Percentiles rank a stretch among this genome's conserved stretches.
phyloP scores from a whole-genome alignment of 768 basidiomycete species.

The Rhodotorula diobovata region DNA sequence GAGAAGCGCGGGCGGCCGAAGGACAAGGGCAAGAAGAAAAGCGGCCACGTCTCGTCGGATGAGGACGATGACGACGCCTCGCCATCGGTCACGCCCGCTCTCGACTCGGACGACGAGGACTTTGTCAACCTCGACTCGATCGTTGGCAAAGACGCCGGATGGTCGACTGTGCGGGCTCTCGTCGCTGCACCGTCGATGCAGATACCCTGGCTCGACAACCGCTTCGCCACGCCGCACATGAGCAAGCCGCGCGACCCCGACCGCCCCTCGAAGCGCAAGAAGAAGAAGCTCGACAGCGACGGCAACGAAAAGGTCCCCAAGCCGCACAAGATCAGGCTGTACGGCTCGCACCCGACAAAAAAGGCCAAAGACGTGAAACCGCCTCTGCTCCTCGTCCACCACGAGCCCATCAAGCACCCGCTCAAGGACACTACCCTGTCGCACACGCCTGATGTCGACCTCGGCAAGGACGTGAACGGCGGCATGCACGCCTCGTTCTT shows the following conservation, averaged over 20 bases:
- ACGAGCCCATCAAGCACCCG: too few species aligned
- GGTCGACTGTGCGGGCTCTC: background rate
- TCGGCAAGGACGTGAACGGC: background rate
- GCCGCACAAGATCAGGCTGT: background rate
- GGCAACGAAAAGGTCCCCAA: background rate
- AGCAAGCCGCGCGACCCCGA: background rate
- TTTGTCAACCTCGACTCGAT: background rate
- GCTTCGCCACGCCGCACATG: background rate
- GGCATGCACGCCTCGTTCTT: background rate
- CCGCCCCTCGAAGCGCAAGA: background rate
- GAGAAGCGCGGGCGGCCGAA: background rate
- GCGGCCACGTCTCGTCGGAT: background rate
- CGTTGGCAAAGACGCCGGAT: background rate
- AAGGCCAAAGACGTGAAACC: background rate
- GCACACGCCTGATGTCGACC: background rate
- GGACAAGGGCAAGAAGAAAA: background rate
- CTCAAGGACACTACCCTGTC: background rate
- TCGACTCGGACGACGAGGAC: background rate
- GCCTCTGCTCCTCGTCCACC: conserved; percentile 1
- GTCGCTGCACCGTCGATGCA: background rate
- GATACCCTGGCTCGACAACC: background rate
- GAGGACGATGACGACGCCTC: too few species aligned
- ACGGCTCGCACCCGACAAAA: background rate
- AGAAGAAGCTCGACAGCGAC: background rate
- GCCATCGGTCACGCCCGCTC: background rate